Conservation (phyloP, 2,329 filamentous ascomycete species). For the Fusarium redolens region DNA sequence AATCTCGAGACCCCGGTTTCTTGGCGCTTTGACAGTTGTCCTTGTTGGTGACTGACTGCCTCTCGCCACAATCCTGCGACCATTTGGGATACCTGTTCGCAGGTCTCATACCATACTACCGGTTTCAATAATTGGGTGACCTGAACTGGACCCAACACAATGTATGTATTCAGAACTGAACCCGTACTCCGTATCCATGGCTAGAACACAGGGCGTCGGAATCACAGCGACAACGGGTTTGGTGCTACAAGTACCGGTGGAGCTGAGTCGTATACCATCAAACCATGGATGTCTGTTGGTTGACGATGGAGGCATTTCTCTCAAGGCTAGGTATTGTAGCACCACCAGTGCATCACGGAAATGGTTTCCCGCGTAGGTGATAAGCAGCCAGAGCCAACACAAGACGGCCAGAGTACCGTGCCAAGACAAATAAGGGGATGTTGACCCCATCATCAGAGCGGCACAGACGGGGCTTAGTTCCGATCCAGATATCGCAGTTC, state of each 20-base stretch:
- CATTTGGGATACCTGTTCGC: slow-evolving; percentile 27
- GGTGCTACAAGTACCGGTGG: slow-evolving; percentile 28
- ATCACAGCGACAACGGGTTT: slow-evolving; percentile 33
- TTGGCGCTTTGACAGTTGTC: slow-evolving; percentile 14
- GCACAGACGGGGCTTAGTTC: slow-evolving; percentile 19
- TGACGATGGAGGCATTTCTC: not conserved
- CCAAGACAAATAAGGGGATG: slow-evolving; percentile 24
- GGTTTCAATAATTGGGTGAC: slow-evolving; percentile 18
- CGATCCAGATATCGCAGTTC: not conserved
- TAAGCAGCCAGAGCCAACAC: slow-evolving; percentile 23
- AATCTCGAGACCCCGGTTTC: not conserved
- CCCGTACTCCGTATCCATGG: not conserved
- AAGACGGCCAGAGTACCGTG: slow-evolving; percentile 9
- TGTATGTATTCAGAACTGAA: slow-evolving; percentile 14
- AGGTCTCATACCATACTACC: slow-evolving; percentile 17
- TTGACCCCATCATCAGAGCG: slow-evolving; percentile 17
- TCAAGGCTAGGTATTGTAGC: not conserved
- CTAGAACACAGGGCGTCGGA: slow-evolving; percentile 17
- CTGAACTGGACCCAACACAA: slow-evolving; percentile 7
- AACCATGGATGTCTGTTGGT: slow-evolving; percentile 18
- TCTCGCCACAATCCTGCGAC: slow-evolving; percentile 16
- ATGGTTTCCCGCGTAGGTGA: slow-evolving; percentile 30
- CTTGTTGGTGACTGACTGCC: slow-evolving; percentile 5
- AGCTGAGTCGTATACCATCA: slow-evolving; percentile 29
- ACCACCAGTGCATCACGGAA: slow-evolving; percentile 11